Evolutionary conservation across 148 eudicot species (phyloP).

Genomic region (Linanthus parryae): DNA sequence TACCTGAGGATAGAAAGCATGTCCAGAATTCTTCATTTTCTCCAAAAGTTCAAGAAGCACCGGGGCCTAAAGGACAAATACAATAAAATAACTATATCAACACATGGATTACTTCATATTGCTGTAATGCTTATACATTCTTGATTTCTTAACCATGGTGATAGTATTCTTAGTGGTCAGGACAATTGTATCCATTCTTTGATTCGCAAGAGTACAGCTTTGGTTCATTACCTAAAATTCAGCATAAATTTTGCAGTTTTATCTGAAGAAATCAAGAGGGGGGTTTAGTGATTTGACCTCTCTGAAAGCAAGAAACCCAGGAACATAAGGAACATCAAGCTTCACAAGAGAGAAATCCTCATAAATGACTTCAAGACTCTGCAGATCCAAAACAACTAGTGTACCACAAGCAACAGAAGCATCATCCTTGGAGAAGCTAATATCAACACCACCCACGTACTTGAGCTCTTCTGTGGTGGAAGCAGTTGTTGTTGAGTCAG

Average conservation of each 20-base stretch:
- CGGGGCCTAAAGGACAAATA: conserved; percentile 55
- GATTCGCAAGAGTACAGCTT: too few species aligned
- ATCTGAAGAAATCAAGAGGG: too few species aligned
- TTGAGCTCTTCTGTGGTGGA: conserved; percentile 32
- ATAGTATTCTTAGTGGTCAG: too few species aligned
- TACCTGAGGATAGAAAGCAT: conserved; percentile 87
- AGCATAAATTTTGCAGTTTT: too few species aligned
- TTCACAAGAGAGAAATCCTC: conserved; percentile 49
- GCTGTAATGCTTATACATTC: too few species aligned
- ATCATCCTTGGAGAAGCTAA: conserved; percentile 77
- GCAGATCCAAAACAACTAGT: conserved; percentile 63
- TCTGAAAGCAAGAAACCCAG: conserved; percentile 93
- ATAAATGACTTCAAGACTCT: conserved; percentile 48
- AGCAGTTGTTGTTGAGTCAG: conserved; percentile 4
- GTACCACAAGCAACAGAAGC: conserved; percentile 78
- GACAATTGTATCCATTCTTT: too few species aligned
- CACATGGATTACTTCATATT: too few species aligned
- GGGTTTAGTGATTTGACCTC: conserved; percentile 40
- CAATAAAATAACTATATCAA: too few species aligned
- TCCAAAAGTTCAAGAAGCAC: conserved; percentile 66
- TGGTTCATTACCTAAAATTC: too few species aligned
- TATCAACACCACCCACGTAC: conserved; percentile 88
- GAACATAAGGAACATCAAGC: conserved; percentile 63
- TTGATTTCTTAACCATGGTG: too few species aligned
- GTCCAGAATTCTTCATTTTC: conserved; percentile 63